Base-by-base conservation (phyloP, 495 filamentous ascomycete species). In the Diplogelasinospora grovesii region DNA sequence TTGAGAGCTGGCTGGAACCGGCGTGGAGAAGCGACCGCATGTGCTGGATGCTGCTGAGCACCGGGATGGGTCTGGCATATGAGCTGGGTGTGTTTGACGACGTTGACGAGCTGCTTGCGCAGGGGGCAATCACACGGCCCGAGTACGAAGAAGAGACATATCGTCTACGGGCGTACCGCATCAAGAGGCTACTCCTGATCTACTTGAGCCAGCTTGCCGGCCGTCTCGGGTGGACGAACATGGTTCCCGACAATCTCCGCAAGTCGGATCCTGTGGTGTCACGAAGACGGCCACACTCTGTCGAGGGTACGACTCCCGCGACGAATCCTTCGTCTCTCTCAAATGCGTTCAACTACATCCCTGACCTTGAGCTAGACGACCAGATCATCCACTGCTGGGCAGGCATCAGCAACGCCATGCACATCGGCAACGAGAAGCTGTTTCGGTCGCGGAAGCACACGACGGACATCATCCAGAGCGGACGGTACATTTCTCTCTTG, bases 11-110 rank as follows among this genome's bases (percentile, higher is more conserved):
- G 85, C 76, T 95, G 22, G 92, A 97, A 58, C 92, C 92, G 11
- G 88, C 86, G n/a, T 89, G 88, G 85, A 70, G 90, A 47, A 94
- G 86, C 45, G 92, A 98, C 47, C 83, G 89, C 27, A 95, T 98
- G 89, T 95, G 86, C 49, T 96, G 92, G 93, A 97, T 95, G 86
- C 60, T 98, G 10, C 74, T 98, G 32, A 92, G 88, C 43, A 92
- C 85, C 22, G 88, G 87, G 4, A 80, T 92, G 65, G 81, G 88
- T 2, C 67, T 98, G 25, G 85, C 89, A 1, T 93, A 92, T 43
- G 92, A 98, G 60, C 75, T 98, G 13, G 92, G 92, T 11, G 86
- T 98, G 3, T 98, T 97, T 42, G 92, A 96, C 45, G 77, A 86
- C 29, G 82, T 83, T 41, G 83, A 79, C 35, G 81, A 81, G 43